Base-by-base conservation (phyloP, 805 yeast genomes). In the Dipodascus geniculatus region DNA sequence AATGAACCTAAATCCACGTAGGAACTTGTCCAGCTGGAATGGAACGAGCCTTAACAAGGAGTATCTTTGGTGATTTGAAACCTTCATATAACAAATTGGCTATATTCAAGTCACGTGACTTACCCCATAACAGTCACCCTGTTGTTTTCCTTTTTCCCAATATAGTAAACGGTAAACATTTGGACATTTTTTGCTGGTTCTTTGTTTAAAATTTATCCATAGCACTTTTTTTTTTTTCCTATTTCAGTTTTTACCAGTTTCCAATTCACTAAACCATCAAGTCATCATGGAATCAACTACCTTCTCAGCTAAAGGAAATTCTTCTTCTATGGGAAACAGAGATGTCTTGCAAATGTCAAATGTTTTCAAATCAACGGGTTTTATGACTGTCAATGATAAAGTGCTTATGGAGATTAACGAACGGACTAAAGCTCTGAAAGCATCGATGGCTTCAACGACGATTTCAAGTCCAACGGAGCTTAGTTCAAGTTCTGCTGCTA, bases 321-420 rank as follows among this genome's bases (percentile, higher is more conserved):
- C 20, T 38, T 38, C 44, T 3, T 38, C 44, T 38, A 14, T 17
- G 11, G 3, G 50, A 53, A 24, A 31, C 48, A 19, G 55, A 57
- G 16, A 31, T 56, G 48, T n/a, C 52, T 38, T 28, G 11, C 33
- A 28, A 28, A 28, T 28, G 23, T 56, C 59, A 38, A 48, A 48
- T 11, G 61, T 58, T 11, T 58, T 52, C 55, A 56, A 49, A 22
- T 42, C 56, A 6, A 56, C 61, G n/a, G 66, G 63, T n/a, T 65
- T 62, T 55, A 65, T 61, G 50, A 66, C 70, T 16, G 47, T 64
- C 55, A 65, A 65, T 50, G 71, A 67, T 57, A 56, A 58, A 53
- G 63, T 67, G n/a, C 61, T 67, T 3, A 22, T 53, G 23, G 71
- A 67, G 51, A 66, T 67, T 69, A 64, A 67, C 53, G 65, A 62